phyloP scores from a whole-genome alignment of 345 rosid species.

The Syzygium aromaticum region DNA sequence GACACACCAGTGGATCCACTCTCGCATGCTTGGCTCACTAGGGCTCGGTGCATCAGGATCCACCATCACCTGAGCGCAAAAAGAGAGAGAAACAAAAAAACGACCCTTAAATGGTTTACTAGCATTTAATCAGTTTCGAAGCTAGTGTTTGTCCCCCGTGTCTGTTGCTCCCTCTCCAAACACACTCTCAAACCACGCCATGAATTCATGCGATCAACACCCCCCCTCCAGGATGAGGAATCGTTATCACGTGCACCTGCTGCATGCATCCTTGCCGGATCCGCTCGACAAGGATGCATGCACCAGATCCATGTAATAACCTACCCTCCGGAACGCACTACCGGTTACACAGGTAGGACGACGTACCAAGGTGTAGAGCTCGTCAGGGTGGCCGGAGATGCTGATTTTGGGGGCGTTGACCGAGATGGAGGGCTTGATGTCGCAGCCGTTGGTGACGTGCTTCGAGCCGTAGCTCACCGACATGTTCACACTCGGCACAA shows the following conservation, averaged over 20 bases:
- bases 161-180: background rate
- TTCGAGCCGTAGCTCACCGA: constrained; percentile 57
- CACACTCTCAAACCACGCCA: background rate
- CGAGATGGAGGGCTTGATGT: constrained; percentile 73
- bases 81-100: background rate
- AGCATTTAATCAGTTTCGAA: background rate
- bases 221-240: background rate
- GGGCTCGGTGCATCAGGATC: constrained; percentile 98
- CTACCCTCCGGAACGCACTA: background rate
- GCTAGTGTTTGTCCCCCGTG: background rate
- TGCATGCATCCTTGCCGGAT: background rate
- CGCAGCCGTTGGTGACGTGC: constrained; percentile 76
- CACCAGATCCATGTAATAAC: background rate
- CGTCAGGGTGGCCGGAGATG: constrained; percentile 50
- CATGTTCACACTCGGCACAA: constrained; percentile 54
- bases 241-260: background rate
- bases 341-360: background rate
- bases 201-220: background rate
- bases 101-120: background rate
- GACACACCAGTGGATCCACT: constrained; percentile 83
- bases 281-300: background rate
- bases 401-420: constrained; percentile 45
- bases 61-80: constrained; percentile 53
- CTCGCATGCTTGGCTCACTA: constrained; percentile 80
- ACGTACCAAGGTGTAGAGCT: constrained; percentile 61